These are phyloP conservation scores for Talaromyces nanjingensis DNA, from an alignment of 495 filamentous ascomycete genomes.

Conservation along the genomic window DNA sequence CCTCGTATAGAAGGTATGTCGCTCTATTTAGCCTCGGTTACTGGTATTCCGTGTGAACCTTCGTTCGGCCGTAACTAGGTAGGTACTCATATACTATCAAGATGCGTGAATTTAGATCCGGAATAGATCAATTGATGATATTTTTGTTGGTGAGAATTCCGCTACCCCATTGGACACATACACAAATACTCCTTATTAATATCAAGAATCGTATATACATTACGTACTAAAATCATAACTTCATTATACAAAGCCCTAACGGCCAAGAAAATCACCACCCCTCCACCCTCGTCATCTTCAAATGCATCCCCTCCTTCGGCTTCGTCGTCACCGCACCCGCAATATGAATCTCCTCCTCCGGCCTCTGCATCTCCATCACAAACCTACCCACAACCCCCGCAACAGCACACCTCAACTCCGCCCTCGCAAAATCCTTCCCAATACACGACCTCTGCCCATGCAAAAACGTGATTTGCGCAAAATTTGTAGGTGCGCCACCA, in stretches of 20 bases:
- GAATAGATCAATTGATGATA: no score
- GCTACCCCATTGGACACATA: neutral
- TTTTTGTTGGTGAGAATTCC: neutral
- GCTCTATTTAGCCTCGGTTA: neutral
- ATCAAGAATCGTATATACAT: neutral
- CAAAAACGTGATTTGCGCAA: slow-evolving; percentile 41
- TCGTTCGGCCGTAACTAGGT: neutral
- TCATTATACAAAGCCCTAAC: neutral
- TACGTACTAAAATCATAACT: neutral
- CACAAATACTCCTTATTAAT: no score
- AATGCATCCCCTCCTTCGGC: slow-evolving; percentile 57
- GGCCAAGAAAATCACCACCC: slow-evolving; percentile 46
- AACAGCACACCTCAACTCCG: slow-evolving; percentile 30
- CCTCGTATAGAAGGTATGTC: neutral
- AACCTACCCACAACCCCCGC: slow-evolving; percentile 31
- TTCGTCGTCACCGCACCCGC: slow-evolving; percentile 58
- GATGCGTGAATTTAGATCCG: neutral
- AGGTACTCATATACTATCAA: neutral
- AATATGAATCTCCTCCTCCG: slow-evolving; percentile 51
- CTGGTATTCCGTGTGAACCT: neutral
- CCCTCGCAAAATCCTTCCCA: slow-evolving; percentile 43
- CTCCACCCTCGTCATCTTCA: slow-evolving; percentile 51
- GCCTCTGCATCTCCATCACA: slow-evolving; percentile 53
- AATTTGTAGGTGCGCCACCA: slow-evolving; percentile 38
- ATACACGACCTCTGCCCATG: slow-evolving; percentile 44